Evolutionary conservation across 345 rosid genomes (phyloP).

Genomic region (Eucalyptus tenuipes): DNA sequence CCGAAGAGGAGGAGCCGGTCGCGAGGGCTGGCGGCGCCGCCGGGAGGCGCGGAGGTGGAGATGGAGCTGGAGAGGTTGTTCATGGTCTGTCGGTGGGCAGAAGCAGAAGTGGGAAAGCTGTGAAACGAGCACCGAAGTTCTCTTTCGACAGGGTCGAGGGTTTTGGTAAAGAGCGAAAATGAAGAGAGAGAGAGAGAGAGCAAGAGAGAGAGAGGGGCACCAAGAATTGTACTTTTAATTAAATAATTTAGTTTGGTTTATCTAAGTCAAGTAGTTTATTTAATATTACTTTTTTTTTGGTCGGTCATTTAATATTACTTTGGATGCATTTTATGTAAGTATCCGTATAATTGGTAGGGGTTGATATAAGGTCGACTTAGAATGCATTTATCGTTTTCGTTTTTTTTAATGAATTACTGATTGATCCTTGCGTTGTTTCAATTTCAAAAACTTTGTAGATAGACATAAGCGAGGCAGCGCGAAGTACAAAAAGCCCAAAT

Average conservation of each 20-base stretch:
- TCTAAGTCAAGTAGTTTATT: not conserved
- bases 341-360: not conserved
- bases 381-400: not conserved
- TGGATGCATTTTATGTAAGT: not conserved
- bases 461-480: rapidly evolving
- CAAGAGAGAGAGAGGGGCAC: no score
- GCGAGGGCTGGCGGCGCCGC: not conserved
- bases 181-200: not conserved
- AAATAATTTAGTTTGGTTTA: not conserved
- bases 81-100: not conserved
- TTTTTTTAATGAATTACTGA: not conserved
- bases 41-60: not conserved
- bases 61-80: not conserved
- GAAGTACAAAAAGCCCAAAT: not conserved
- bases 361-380: not conserved
- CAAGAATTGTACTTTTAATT: not conserved
- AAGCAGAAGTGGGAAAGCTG: not conserved
- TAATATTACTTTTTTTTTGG: not conserved
- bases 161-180: not conserved
- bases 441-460: not conserved
- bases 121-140: not conserved
- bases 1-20: not conserved
- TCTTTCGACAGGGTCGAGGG: not conserved
- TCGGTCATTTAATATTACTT: not conserved
- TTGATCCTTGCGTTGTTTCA: rapidly evolving